Percentiles rank a stretch among this genome's conserved stretches.
Evolutionary conservation across 2,329 filamentous ascomycete genomes (phyloP).

Genomic region (Fonsecaea pedrosoi): DNA sequence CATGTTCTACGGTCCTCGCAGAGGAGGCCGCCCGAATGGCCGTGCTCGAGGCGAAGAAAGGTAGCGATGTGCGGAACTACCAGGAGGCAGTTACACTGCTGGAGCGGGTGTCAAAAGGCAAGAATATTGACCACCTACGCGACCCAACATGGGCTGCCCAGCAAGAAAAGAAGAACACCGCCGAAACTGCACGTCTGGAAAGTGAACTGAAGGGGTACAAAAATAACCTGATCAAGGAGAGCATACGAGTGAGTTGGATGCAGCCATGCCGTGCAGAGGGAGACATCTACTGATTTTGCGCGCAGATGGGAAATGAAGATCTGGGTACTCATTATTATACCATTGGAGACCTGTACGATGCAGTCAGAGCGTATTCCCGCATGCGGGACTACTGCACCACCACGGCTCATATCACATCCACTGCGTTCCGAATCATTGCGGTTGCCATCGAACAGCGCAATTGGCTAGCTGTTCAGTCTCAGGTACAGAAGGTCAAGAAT

Average conservation of each 20-base stretch:
- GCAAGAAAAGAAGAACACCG: conserved; percentile 69
- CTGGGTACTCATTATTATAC: conserved; percentile 81
- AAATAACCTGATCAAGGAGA: conserved; percentile 97
- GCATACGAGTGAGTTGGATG: conserved; percentile 72
- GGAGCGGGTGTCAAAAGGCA: conserved; percentile 63
- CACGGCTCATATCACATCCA: conserved; percentile 80
- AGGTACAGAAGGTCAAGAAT: conserved; percentile 63
- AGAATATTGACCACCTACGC: conserved; percentile 69
- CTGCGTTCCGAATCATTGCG: conserved; percentile 78
- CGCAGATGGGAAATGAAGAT: conserved; percentile 91
- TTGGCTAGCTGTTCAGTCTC: conserved; percentile 72
- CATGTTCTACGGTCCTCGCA: conserved; percentile 75
- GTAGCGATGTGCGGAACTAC: conserved; percentile 76
- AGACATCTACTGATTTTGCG: conserved; percentile 16
- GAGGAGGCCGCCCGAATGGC: conserved; percentile 82
- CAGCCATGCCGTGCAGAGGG: neutral
- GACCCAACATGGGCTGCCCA: conserved; percentile 79
- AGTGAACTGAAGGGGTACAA: conserved; percentile 88
- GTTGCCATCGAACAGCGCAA: conserved; percentile 78
- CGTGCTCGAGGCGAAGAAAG: conserved; percentile 74
- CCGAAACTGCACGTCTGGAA: conserved; percentile 78
- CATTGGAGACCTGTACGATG: conserved; percentile 74
- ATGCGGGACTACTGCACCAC: conserved; percentile 93
- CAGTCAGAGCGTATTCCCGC: conserved; percentile 77
- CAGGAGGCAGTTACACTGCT: conserved; percentile 71